These are phyloP conservation scores for Chrysosporium keratinophilum DNA, from an alignment of 2,329 filamentous ascomycete species.

Conservation along the genomic window DNA sequence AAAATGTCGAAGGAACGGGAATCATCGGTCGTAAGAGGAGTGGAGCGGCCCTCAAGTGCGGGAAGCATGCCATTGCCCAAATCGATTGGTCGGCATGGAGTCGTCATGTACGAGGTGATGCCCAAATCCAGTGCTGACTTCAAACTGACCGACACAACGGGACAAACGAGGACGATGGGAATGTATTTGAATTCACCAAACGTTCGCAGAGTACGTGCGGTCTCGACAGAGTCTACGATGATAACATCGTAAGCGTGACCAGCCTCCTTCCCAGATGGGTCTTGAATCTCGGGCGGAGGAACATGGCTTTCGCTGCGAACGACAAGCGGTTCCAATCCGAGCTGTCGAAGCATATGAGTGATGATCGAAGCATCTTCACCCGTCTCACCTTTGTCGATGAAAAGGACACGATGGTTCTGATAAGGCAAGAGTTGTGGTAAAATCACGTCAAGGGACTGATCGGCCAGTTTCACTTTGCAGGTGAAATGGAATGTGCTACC, in stretches of 20 bases:
- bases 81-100: conserved; percentile 86
- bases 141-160: conserved; percentile 78
- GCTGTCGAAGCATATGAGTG: conserved; percentile 61
- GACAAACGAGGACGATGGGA: conserved; percentile 83
- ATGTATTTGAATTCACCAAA: conserved; percentile 97
- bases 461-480: conserved; percentile 75
- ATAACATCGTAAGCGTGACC: conserved; percentile 79
- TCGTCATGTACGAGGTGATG: conserved; percentile 99
- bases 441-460: conserved; percentile 66
- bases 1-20: conserved; percentile 93
- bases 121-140: conserved; percentile 90
- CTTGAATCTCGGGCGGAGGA: conserved; percentile 45
- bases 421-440: conserved; percentile 73
- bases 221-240: conserved; percentile 86
- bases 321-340: conserved; percentile 72
- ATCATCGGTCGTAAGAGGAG: conserved; percentile 82
- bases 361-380: conserved; percentile 57
- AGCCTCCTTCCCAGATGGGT: conserved; percentile 39
- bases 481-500: conserved; percentile 97
- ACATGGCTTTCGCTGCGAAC: conserved; percentile 66
- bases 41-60: conserved; percentile 83
- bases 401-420: conserved; percentile 80
- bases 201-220: conserved; percentile 70
- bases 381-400: conserved; percentile 84
- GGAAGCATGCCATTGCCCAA: conserved; percentile 93